These are phyloP conservation scores for Neonectria neomacrospora DNA, from an alignment of 2,329 filamentous ascomycete species.

Conservation along the genomic window DNA sequence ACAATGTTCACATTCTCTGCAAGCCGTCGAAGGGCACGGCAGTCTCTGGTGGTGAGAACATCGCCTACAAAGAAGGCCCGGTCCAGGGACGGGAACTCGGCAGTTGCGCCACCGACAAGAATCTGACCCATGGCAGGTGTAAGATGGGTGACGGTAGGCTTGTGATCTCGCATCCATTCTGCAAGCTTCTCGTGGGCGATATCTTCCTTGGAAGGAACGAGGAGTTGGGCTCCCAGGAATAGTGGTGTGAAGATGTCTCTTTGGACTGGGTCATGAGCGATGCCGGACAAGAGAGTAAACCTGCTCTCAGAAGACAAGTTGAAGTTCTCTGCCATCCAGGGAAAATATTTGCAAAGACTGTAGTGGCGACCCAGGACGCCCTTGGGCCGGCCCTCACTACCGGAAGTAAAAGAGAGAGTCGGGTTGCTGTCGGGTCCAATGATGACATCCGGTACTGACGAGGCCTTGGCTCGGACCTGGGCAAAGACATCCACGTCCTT, in stretches of 20 bases:
- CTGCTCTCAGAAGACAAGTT: conserved; percentile 75
- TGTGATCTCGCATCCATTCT: conserved; percentile 85
- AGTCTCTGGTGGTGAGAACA: conserved; percentile 86
- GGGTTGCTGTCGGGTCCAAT: conserved; percentile 88
- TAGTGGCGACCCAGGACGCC: conserved; percentile 90
- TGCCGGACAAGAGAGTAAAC: conserved; percentile 87
- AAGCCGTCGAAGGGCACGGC: conserved; percentile 77
- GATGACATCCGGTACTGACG: conserved; percentile 73
- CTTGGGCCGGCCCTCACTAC: conserved; percentile 83
- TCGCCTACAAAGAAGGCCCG: conserved; percentile 93
- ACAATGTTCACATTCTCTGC: conserved; percentile 69
- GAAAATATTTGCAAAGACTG: conserved; percentile 85
- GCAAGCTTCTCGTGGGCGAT: conserved; percentile 82
- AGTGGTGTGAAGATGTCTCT: conserved; percentile 89
- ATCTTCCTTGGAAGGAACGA: conserved; percentile 83
- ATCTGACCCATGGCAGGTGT: conserved; percentile 98
- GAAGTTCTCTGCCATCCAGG: conserved; percentile 92
- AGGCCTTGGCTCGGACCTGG: conserved; percentile 59
- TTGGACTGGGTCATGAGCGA: conserved; percentile 79
- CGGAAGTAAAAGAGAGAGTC: conserved; percentile 79
- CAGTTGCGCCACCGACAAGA: conserved; percentile 82
- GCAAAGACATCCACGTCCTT: conserved; percentile 76
- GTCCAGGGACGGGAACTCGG: conserved; percentile 70
- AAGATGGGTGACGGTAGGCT: conserved; percentile 84
- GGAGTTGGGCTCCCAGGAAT: conserved; percentile 82